These are phyloP conservation scores for Suillus variegatus DNA, from an alignment of 768 basidiomycete genomes.

Conservation along the genomic window DNA sequence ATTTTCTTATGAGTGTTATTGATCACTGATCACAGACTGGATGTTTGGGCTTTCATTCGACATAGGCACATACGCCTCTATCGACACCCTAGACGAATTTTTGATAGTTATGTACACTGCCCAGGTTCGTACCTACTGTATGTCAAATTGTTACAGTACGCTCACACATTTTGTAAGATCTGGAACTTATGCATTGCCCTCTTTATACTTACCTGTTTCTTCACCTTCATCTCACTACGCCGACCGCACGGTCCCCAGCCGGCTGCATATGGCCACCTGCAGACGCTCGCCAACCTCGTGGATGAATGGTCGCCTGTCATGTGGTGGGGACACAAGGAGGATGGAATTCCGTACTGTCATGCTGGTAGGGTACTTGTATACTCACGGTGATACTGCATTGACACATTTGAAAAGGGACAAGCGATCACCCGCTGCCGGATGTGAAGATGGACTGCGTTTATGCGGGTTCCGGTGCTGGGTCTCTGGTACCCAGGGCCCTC, in stretches of 20 bases:
- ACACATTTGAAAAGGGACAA: neutral
- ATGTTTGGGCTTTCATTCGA: conserved; percentile 31
- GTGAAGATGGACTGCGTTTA: conserved; percentile 25
- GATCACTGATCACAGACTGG: conserved; percentile 22
- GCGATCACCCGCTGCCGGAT: conserved; percentile 19
- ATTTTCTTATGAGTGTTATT: neutral
- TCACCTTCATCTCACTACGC: conserved; percentile 17
- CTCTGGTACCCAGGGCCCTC: neutral
- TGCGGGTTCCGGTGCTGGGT: neutral
- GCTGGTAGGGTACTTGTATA: conserved; percentile 16
- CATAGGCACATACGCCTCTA: fast-evolving
- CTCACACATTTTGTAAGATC: conserved; percentile 16
- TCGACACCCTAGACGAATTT: too few relatives aligned
- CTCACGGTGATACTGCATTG: neutral
- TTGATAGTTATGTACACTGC: conserved; percentile 16
- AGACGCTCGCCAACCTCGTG: conserved; percentile 35
- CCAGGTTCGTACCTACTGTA: conserved; percentile 18
- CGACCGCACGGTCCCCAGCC: conserved; percentile 29
- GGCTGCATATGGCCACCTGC: conserved; percentile 34
- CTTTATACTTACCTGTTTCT: conserved; percentile 20
- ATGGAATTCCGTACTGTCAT: conserved; percentile 11
- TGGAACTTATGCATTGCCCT: conserved; percentile 25
- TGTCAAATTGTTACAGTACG: neutral
- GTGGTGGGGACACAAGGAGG: conserved; percentile 32
- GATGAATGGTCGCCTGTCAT: conserved; percentile 36